Percentiles rank a stretch among this genome's conserved stretches.
phyloP scores from a whole-genome alignment of 371 early-diverging fungal genomes.

The Cokeromyces recurvatus region DNA sequence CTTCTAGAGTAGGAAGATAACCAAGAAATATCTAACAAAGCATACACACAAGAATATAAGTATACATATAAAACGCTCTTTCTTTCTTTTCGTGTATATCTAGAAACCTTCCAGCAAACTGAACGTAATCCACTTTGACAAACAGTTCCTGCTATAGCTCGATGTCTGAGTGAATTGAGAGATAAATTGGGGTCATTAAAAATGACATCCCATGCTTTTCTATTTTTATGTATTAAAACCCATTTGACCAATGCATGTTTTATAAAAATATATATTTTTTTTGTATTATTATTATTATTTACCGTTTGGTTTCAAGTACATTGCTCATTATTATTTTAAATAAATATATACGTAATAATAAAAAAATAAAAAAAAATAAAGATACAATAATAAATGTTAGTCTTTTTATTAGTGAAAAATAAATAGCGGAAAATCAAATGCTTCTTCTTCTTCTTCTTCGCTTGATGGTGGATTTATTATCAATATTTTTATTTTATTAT shows the following conservation, averaged over 20 bases:
- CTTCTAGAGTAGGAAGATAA: slow-evolving; percentile 50
- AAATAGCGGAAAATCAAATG: too few species aligned
- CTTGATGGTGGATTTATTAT: too few species aligned
- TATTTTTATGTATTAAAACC: not conserved
- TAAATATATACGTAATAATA: not conserved
- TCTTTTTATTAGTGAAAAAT: not conserved
- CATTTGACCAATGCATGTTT: too few species aligned
- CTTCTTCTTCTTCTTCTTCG: too few species aligned
- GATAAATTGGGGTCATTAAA: slow-evolving; percentile 20
- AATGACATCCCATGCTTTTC: slow-evolving; percentile 14
- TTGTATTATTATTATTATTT: not conserved
- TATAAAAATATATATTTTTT: not conserved
- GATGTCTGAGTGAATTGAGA: slow-evolving; percentile 27
- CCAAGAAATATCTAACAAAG: slow-evolving; percentile 48
- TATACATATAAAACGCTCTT: not conserved
- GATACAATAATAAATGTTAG: not conserved
- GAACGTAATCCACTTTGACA: slow-evolving; percentile 42
- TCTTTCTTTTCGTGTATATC: not conserved
- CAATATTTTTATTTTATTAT: too few species aligned
- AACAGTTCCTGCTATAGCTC: slow-evolving; percentile 27
- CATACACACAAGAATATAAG: not conserved
- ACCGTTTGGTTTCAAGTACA: slow-evolving; percentile 10
- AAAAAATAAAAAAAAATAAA: slow-evolving; percentile 3
- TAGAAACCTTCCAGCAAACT: slow-evolving; percentile 45
- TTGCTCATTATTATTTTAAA: slow-evolving; percentile 2